Percentiles rank a stretch among this genome's conserved stretches.
phyloP scores from a whole-genome alignment of 1,139 yeast genomes.

The Pichia sp. region DNA sequence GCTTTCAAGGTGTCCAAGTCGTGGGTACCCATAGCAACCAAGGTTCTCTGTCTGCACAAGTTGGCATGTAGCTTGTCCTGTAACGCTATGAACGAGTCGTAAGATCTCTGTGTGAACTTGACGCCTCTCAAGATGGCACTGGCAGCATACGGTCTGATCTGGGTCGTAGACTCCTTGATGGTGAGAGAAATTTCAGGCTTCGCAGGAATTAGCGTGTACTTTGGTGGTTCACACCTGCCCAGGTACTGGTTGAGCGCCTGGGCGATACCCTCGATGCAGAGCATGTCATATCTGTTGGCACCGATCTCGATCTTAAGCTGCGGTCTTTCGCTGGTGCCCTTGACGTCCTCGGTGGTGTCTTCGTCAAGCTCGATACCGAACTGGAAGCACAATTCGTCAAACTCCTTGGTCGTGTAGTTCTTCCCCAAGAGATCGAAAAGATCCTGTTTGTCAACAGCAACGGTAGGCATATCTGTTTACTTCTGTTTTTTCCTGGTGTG shows the following conservation, averaged over 20 bases:
- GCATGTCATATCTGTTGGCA: conserved; percentile 96
- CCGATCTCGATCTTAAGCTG: conserved; percentile 95
- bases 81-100: conserved; percentile 89
- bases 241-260: conserved; percentile 89
- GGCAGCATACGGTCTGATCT: conserved; percentile 88
- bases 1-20: conserved; percentile 79
- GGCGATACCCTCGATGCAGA: conserved; percentile 96
- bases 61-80: conserved; percentile 96
- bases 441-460: conserved; percentile 91
- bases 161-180: conserved; percentile 66
- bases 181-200: conserved; percentile 63
- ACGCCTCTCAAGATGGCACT: conserved; percentile 87
- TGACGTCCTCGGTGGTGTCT: conserved; percentile 80
- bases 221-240: conserved; percentile 64
- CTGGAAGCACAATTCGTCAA: conserved; percentile 95
- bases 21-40: conserved; percentile 98
- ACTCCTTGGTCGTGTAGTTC: conserved; percentile 81
- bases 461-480: conserved; percentile 73
- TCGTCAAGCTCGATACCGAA: conserved; percentile 98
- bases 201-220: conserved; percentile 56
- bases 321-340: conserved; percentile 81
- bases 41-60: conserved; percentile 92
- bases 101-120: conserved; percentile 73
- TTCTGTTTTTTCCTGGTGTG: neutral
- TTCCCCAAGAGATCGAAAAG: conserved; percentile 78